Evolutionary conservation across 257 asterid species (phyloP), one percentile per base, ranked within the genome.

Genomic region (Solanum appendiculatum): DNA sequence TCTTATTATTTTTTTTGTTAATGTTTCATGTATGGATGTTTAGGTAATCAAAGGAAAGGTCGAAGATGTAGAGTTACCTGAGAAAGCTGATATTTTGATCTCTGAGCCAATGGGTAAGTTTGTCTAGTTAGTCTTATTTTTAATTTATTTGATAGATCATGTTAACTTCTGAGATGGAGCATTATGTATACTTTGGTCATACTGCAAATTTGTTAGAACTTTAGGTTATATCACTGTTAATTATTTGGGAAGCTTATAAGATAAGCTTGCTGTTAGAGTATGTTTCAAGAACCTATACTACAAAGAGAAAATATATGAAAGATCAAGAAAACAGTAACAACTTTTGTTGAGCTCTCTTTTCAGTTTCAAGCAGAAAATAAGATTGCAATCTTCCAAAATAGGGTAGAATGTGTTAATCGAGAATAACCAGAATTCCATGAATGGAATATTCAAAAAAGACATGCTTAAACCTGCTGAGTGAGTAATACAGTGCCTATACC

Each of bases 41-140:
- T 88, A 97, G 99, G 99, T 97, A 85, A 92, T 97, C 86, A 93
- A 94, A 92, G 99, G 99, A 54, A 96, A 97, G 93, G 98, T 97
- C 85, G 99, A 97, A 92, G 99, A 97, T 20, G 95, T 94, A 80
- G 98, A 95, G 87, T 90, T 97, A 90, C 99, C 98, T 60, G 98
- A 96, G 91, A 94, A 96, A 90, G 99, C 98, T 66, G 99, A 97
- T 90, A 94, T 97, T 88, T 92, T 97, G 90, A 96, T 97, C 42
- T 97, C 99, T 88, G 99, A 97, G 88, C 99, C 99, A 87, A 97
- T 97, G 99, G 99, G 99, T 97, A 92, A 88, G 94, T 86, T 86
- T 77, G 23, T 23, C 86, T 66, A 29, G 40, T 29, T 46, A 9
- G 27, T 20, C 40, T 80, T 10, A 5, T 46, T 80, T 39, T 80